These are phyloP conservation scores for Phytophthora citrophthora DNA, from an alignment of 352 stramenopile genomes.

Conservation along the genomic window DNA sequence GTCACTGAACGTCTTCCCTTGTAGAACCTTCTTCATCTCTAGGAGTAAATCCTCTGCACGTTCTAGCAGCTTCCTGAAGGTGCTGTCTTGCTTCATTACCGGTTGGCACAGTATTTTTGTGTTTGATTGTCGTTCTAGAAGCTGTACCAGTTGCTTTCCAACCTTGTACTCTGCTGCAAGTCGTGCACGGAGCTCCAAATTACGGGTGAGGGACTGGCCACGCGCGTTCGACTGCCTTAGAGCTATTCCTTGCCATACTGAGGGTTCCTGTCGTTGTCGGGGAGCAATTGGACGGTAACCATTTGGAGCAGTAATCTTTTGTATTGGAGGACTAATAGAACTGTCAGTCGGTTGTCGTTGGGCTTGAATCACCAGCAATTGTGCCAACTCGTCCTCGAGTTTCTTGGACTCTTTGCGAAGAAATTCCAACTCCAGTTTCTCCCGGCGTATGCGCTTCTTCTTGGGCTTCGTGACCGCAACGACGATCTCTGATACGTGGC, in stretches of 20 bases:
- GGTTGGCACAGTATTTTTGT: neutral
- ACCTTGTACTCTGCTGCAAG: constrained; percentile 12
- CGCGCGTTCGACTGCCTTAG: constrained; percentile 20
- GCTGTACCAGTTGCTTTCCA: constrained; percentile 1
- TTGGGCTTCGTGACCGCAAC: too few relatives aligned
- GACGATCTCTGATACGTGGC: too few relatives aligned
- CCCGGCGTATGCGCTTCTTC: too few relatives aligned
- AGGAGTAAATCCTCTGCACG: constrained; percentile 14
- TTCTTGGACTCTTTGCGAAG: too few relatives aligned
- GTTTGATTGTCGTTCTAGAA: constrained; percentile 20
- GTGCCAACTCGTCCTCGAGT: too few relatives aligned
- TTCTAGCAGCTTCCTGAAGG: constrained; percentile 9
- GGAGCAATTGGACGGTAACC: constrained; percentile 9
- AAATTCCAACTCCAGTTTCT: too few relatives aligned
- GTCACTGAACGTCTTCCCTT: constrained; percentile 4
- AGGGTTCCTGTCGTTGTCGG: neutral
- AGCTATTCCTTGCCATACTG: constrained; percentile 21
- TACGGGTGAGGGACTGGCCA: constrained; percentile 10
- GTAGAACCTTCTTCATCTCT: constrained; percentile 5
- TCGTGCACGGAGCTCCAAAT: constrained; percentile 25
- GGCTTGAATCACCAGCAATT: too few relatives aligned
- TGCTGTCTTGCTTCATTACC: neutral
- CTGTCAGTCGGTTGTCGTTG: too few relatives aligned
- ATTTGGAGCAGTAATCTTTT: too few relatives aligned
- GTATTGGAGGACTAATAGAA: too few relatives aligned